These are phyloP conservation scores for Aspergillus fructus DNA, from an alignment of 2,329 filamentous ascomycete genomes.

Conservation along the genomic window DNA sequence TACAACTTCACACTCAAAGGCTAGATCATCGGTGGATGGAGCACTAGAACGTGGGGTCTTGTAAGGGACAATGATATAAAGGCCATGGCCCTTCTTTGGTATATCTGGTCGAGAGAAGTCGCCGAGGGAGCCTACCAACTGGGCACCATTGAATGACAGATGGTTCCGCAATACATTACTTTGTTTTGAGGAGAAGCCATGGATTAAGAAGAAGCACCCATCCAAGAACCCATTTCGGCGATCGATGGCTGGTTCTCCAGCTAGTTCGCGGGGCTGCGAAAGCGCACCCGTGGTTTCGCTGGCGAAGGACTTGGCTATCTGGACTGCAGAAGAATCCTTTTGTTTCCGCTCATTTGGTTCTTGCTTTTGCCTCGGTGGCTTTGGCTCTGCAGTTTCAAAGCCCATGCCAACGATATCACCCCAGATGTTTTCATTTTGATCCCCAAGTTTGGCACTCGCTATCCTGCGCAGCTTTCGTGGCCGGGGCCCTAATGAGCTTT, in stretches of 20 bases:
- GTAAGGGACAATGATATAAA: slow-evolving; percentile 43
- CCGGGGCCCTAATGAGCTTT: slow-evolving; percentile 54
- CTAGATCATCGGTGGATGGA: slow-evolving; percentile 41
- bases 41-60: slow-evolving; percentile 32
- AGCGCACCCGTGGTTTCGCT: slow-evolving; percentile 36
- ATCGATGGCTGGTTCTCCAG: slow-evolving; percentile 21
- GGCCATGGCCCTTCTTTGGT: slow-evolving; percentile 32
- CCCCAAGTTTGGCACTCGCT: slow-evolving; percentile 78
- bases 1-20: slow-evolving; percentile 53
- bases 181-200: slow-evolving; percentile 59
- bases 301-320: slow-evolving; percentile 38
- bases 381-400: slow-evolving; percentile 27
- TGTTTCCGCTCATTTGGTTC: slow-evolving; percentile 17
- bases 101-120: slow-evolving; percentile 36
- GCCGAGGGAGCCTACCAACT: slow-evolving; percentile 33
- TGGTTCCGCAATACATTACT: slow-evolving; percentile 40
- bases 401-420: slow-evolving; percentile 71
- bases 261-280: slow-evolving; percentile 22
- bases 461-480: slow-evolving; percentile 82
- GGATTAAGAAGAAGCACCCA: slow-evolving; percentile 58
- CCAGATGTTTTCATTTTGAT: slow-evolving; percentile 84
- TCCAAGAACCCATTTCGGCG: slow-evolving; percentile 52
- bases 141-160: slow-evolving; percentile 42
- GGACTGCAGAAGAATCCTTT: slow-evolving; percentile 24
- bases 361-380: slow-evolving; percentile 26